phyloP scores from a whole-genome alignment of 352 stramenopile species.

The Globisporangium orthogonon region DNA sequence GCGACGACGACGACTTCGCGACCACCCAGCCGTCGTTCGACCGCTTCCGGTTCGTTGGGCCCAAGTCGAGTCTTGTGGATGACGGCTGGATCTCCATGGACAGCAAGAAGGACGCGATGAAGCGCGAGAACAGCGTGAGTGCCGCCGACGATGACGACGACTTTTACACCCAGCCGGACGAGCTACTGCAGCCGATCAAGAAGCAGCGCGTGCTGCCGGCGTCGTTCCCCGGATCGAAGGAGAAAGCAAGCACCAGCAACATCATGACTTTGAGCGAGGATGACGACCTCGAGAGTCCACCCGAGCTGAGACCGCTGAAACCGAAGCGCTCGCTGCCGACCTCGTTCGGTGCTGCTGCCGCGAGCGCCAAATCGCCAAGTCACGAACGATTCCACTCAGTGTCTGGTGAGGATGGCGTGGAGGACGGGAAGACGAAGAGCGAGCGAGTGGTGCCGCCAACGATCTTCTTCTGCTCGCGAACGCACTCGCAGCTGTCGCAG shows the following conservation, averaged over 20 bases:
- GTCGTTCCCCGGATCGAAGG: neutral
- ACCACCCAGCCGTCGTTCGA: constrained; percentile 34
- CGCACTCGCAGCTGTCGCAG: constrained; percentile 81
- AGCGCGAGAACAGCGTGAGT: neutral
- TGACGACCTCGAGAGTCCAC: constrained; percentile 5
- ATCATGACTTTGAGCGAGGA: neutral
- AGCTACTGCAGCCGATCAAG: neutral
- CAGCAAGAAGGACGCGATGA: constrained; percentile 25
- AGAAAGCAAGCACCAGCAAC: neutral
- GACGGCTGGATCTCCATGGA: constrained; percentile 42
- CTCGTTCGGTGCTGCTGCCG: constrained; percentile 17
- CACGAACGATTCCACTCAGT: constrained; percentile 21
- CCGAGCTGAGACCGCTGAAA: constrained; percentile 13
- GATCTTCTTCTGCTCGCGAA: constrained; percentile 88
- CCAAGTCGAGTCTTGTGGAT: neutral
- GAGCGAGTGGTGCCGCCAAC: constrained; percentile 33
- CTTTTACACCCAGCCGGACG: constrained; percentile 2
- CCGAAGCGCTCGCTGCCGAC: constrained; percentile 14
- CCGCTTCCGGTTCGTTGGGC: constrained; percentile 20
- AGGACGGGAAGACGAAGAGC: constrained; percentile 1
- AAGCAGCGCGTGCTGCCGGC: constrained; percentile 4
- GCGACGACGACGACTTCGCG: constrained; percentile 39
- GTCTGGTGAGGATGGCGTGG: neutral
- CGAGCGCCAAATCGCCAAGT: neutral
- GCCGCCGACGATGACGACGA: constrained; percentile 2